Conservation (phyloP, 1,284 basidiomycete genomes). For the Irpex lacteus region DNA sequence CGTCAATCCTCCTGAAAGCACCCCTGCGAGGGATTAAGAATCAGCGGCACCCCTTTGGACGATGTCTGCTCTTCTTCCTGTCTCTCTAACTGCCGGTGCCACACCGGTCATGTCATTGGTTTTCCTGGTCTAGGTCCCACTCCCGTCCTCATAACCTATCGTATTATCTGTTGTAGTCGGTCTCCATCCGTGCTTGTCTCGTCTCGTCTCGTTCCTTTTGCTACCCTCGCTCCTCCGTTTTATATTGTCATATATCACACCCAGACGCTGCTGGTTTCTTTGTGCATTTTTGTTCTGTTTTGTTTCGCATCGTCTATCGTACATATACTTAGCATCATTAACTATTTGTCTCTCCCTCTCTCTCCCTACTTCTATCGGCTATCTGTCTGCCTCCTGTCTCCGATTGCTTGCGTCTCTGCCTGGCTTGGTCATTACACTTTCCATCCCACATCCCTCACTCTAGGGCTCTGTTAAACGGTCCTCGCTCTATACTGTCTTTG, state of each 20-base stretch:
- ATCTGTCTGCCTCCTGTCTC: neutral
- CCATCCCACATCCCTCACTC: neutral
- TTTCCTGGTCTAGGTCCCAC: neutral
- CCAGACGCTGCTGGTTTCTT: neutral
- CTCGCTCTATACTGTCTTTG: neutral
- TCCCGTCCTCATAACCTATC: neutral
- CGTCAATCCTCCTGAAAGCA: conserved; percentile 26
- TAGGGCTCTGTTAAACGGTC: neutral
- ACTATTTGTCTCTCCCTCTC: neutral
- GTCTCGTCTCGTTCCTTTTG: neutral
- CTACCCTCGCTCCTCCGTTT: neutral
- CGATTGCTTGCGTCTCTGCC: neutral
- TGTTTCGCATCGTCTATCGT: neutral
- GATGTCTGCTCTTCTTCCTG: no score
- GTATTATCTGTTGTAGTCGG: conserved; percentile 4
- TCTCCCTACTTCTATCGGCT: neutral
- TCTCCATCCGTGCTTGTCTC: neutral
- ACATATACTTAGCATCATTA: neutral
- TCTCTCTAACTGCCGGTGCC: no score
- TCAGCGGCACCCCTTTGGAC: neutral
- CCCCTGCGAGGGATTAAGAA: neutral
- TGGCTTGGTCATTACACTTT: neutral
- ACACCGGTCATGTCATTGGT: no score
- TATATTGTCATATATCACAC: conserved; percentile 1
- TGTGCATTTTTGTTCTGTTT: neutral